These are phyloP conservation scores for Ceriops decandra DNA, from an alignment of 345 rosid species.

Conservation along the genomic window DNA sequence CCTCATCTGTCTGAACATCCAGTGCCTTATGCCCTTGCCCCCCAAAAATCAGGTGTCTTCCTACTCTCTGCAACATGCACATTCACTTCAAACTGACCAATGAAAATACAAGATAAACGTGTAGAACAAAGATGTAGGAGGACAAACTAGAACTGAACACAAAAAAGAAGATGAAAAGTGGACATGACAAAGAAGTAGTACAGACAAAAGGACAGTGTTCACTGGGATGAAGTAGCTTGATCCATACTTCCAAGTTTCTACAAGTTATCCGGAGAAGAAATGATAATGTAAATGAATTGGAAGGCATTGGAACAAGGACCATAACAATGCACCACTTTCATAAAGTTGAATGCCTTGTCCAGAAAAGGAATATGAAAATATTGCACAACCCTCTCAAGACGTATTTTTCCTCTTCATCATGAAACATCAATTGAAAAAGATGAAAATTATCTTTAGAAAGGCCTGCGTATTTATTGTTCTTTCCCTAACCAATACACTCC, in stretches of 20 bases:
- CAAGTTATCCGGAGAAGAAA: not conserved
- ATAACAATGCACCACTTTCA: not conserved
- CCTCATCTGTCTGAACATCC: slow-evolving; percentile 35
- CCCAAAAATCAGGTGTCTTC: slow-evolving; percentile 53
- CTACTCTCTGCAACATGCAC: slow-evolving; percentile 50
- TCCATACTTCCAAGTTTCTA: not conserved
- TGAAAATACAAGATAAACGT: not conserved
- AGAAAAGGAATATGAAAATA: not conserved
- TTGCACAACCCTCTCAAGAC: not conserved
- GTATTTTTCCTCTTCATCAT: not conserved
- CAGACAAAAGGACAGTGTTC: not conserved
- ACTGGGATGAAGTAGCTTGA: not conserved
- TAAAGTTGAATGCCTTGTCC: not conserved
- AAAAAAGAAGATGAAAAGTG: not conserved
- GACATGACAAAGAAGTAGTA: not conserved
- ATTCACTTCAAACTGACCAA: slow-evolving; percentile 20
- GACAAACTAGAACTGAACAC: not conserved
- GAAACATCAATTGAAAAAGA: not conserved
- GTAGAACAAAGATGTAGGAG: not conserved
- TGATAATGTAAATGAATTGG: slow-evolving; percentile 1
- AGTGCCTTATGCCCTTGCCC: slow-evolving; percentile 37
- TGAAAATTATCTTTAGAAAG: not conserved
- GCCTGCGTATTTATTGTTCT: no score
- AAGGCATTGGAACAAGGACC: not conserved
- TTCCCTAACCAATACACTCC: no score